Percentiles rank a stretch among this genome's conserved stretches.
These are phyloP conservation scores for Geotrichum australiense DNA, from an alignment of 1,139 yeast species.

Conservation along the genomic window DNA sequence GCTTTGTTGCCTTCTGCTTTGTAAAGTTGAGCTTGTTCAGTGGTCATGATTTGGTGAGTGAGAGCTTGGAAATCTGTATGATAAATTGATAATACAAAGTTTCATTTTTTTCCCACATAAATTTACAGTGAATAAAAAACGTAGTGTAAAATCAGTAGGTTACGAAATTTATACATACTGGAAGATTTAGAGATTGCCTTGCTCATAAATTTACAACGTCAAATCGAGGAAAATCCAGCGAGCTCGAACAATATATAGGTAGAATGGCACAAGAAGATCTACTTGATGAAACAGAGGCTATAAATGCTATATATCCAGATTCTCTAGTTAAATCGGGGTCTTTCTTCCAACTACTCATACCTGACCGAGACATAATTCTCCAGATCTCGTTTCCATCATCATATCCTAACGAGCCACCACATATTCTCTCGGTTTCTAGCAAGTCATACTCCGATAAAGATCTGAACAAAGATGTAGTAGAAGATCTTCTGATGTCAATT, in stretches of 20 bases:
- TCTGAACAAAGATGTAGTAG: constrained; percentile 36
- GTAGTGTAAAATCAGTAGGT: too few relatives aligned
- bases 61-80: too few relatives aligned
- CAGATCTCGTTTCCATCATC: constrained; percentile 60
- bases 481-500: constrained; percentile 44
- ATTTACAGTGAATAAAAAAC: too few relatives aligned
- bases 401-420: constrained; percentile 54
- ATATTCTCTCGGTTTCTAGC: constrained; percentile 32
- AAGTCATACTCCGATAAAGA: constrained; percentile 40
- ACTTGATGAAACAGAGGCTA: constrained; percentile 71
- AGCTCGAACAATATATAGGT: not conserved
- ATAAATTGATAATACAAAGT: too few relatives aligned
- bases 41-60: too few relatives aligned
- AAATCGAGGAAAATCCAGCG: too few relatives aligned
- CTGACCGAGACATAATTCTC: constrained; percentile 52
- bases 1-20: constrained; percentile 35
- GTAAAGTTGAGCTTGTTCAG: too few relatives aligned
- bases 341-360: constrained; percentile 50
- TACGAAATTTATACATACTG: too few relatives aligned
- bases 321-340: constrained; percentile 39
- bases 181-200: too few relatives aligned
- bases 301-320: constrained; percentile 84
- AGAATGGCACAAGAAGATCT: constrained; percentile 39
- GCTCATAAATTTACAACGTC: not conserved
- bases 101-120: too few relatives aligned